Base-by-base conservation (phyloP, 345 rosid genomes). In the Citrus maxima region DNA sequence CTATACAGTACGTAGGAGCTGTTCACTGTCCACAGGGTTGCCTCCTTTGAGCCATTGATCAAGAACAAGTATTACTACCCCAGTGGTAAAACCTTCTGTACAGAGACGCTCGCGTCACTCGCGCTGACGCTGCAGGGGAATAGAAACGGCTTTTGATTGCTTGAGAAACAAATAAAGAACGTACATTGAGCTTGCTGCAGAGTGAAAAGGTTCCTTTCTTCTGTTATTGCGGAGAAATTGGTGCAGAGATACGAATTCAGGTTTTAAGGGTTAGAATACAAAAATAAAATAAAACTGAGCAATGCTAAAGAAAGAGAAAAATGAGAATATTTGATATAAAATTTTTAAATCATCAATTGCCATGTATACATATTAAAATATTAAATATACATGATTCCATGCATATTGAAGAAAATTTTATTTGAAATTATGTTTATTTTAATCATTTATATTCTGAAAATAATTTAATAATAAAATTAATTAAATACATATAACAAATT, bases 41-140 rank as follows among this genome's bases (percentile, higher is more conserved):
- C 86, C 83, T 69, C 73, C 77, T 42, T 37, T 60, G 64, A 73
- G 76, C 86, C 86, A 77, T 55, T 80, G 67, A 62, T 77, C 69
- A 40, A 77, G 67, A 68, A 77, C 54, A 24, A 68, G 75, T 51
- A 61, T 32, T 0, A 82, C 24, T 6, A 22, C 80, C 79, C 10
- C 34, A 67, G 32, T 19, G 66, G 82, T n/a, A 69, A 51, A 32
- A 82, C 27, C 77, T 76, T 22, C 59, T 73, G 59, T 32, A 66
- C 21, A 79, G 80, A 7, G 79, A 6, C 58, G 60, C 59, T 21
- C 6, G 13, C 2, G 63, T 38, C 24, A 27, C 19, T 40, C 46
- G 46, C 46, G 46, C 46, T 40, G 46, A 40, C 46, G 13, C 46
- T 40, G 46, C 19, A 59, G 19, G 42, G 67, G 27, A 76, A 76